phyloP scores from a whole-genome alignment of 805 yeast species.

The Clavispora asparagi region DNA sequence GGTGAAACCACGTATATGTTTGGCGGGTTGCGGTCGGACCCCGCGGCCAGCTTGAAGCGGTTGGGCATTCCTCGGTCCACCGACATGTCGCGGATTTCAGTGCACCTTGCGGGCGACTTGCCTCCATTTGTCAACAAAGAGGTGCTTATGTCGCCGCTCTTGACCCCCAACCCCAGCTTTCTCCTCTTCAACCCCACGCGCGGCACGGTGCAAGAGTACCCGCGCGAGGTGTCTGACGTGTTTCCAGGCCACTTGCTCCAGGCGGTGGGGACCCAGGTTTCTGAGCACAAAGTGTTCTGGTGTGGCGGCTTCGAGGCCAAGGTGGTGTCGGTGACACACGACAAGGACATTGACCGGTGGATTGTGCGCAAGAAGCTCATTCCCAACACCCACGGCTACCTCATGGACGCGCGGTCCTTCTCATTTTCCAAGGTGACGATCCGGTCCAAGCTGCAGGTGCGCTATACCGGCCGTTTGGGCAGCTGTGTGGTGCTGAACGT shows the following conservation, averaged over 20 bases:
- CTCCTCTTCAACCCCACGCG: constrained; percentile 26
- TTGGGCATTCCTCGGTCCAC: constrained; percentile 31
- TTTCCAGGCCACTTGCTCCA: constrained; percentile 51
- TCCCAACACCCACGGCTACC: constrained; percentile 50
- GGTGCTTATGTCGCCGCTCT: constrained; percentile 35
- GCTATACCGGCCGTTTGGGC: constrained; percentile 28
- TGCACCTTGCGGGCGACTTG: constrained; percentile 31
- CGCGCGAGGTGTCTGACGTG: constrained; percentile 4
- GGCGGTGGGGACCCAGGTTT: constrained; percentile 43
- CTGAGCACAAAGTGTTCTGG: constrained; percentile 52
- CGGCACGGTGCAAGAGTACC: constrained; percentile 26
- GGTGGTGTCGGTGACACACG: constrained; percentile 19
- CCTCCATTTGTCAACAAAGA: constrained; percentile 37
- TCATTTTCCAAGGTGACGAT: constrained; percentile 43
- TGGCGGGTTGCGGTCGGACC: constrained; percentile 29
- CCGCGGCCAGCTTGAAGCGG: constrained; percentile 14
- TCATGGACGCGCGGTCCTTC: constrained; percentile 49
- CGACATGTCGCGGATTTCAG: constrained; percentile 27
- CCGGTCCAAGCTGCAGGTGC: constrained; percentile 12
- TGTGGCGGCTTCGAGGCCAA: constrained; percentile 64
- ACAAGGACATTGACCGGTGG: constrained; percentile 27
- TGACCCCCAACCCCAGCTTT: constrained; percentile 33
- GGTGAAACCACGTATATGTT: constrained; percentile 30
- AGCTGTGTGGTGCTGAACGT: constrained; percentile 24
- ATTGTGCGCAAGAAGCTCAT: constrained; percentile 37